Evolutionary conservation across 257 asterid genomes (phyloP).

Genomic region (Nicotiana sylvestris): DNA sequence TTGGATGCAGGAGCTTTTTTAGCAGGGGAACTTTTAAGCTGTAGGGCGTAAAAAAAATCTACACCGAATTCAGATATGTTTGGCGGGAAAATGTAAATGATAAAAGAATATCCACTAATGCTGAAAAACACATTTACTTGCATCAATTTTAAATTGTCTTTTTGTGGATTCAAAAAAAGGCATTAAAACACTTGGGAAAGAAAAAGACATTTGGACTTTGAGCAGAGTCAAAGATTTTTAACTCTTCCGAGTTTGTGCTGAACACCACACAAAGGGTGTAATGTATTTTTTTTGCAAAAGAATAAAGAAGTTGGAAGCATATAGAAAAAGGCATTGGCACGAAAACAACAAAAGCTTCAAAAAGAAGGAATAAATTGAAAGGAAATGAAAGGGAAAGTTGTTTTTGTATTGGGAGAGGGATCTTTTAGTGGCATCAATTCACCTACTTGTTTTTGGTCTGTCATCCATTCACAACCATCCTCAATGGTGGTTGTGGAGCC

Average conservation of each 20-base stretch:
- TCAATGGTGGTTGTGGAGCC: neutral
- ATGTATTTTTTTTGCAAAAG: neutral
- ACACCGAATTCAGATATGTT: neutral
- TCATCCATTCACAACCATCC: constrained; percentile 46
- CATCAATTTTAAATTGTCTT: neutral
- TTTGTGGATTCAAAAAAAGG: neutral
- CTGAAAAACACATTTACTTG: neutral
- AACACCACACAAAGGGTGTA: constrained; percentile 16
- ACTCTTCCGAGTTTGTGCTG: constrained; percentile 40
- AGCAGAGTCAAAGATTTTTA: constrained; percentile 40
- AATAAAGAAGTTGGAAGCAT: constrained; percentile 10
- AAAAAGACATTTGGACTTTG: constrained; percentile 50
- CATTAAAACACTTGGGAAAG: constrained; percentile 21
- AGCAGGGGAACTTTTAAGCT: neutral
- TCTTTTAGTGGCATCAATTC: constrained; percentile 46
- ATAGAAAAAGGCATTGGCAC: constrained; percentile 10
- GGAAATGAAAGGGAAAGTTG: constrained; percentile 5
- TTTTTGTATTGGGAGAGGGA: constrained; percentile 28
- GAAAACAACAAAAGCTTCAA: constrained; percentile 2
- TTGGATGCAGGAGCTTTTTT: constrained; percentile 8
- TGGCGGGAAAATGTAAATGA: neutral
- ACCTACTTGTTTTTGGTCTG: constrained; percentile 41
- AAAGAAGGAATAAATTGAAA: neutral
- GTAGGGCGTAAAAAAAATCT: neutral
- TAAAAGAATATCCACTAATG: neutral